Base-by-base conservation (phyloP, 352 stramenopile species). In the Pythium myriotylum region DNA sequence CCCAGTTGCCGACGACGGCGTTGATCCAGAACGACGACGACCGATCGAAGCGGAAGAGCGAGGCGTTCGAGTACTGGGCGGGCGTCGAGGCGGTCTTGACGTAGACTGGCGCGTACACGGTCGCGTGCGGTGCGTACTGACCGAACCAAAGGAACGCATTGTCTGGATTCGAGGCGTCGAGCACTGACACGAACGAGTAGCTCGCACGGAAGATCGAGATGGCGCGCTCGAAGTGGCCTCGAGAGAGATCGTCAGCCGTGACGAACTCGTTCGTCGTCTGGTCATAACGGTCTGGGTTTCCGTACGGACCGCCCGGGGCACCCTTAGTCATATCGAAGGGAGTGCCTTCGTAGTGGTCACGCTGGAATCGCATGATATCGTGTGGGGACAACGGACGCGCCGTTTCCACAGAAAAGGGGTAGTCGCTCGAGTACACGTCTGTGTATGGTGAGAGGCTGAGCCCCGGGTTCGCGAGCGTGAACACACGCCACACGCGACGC, bases 141-240 rank as follows among this genome's bases (percentile, higher is more conserved):
- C 89, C 89, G 63, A 97, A 96, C 86, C 86, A 95, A 14, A 95
- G 53, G 57, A 81, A 84, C 2, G 77, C 79, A 22, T 86, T 77
- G 72, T 92, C 79, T 6, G 69, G 20, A 46, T 91, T 86, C 24
- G 67, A 45, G 1, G 75, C 66, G 54, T 95, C 73, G 39, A 87
- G 45, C 24, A 92, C 74, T 5, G 84, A 86, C 20, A 95, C 79
- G 57, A 92, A 93, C 47, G 82, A 92, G 81, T 98, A 97, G 24
- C 77, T 92, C 10, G 92, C 90, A 20, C 92, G 88, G 71, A 97
- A 98, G 32, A 98, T 89, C 2, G 92, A 98, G 68, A 98, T 98
- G 1, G 90, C 77, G 22, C 95, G 88, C 64, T 98, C 92, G 59
- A 96, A 96, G 53, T 89, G 73, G 12, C 90, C 89, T 8, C 59